These are phyloP conservation scores for Dillenia suffruticosa DNA, from an alignment of 164 flowering plant species.

Conservation along the genomic window DNA sequence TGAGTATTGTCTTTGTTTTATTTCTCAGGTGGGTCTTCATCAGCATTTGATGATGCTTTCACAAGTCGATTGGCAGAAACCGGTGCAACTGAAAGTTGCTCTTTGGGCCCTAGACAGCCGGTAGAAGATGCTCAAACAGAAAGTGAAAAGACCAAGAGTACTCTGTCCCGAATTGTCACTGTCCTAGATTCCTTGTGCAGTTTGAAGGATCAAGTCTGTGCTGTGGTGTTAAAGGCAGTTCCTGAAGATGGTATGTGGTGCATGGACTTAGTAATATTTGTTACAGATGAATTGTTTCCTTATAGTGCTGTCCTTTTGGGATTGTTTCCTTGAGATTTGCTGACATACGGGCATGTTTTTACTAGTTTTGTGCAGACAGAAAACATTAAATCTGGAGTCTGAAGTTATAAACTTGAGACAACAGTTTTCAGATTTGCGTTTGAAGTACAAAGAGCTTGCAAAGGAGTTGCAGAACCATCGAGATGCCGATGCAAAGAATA, in stretches of 20 bases:
- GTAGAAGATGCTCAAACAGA: constrained; percentile 30
- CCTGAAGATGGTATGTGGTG: constrained; percentile 52
- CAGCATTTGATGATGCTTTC: constrained; percentile 46
- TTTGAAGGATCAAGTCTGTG: constrained; percentile 40
- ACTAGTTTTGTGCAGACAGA: constrained; percentile 43
- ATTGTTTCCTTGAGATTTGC: constrained; percentile 5
- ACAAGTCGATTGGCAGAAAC: constrained; percentile 66
- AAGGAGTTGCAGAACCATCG: constrained; percentile 44
- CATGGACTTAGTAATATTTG: not conserved
- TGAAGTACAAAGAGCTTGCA: constrained; percentile 55
- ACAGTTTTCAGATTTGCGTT: constrained; percentile 52
- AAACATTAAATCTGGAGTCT: constrained; percentile 25
- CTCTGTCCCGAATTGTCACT: constrained; percentile 41
- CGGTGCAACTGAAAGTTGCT: constrained; percentile 87
- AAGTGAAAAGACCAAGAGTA: constrained; percentile 26
- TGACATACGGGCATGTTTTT: constrained; percentile 1
- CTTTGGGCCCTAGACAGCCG: constrained; percentile 26
- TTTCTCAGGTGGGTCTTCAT: constrained; percentile 42
- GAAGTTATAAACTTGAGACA: constrained; percentile 58
- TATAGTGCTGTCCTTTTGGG: not conserved
- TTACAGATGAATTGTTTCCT: not conserved
- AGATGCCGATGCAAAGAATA: constrained; percentile 62
- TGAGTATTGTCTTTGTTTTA: constrained; percentile 1
- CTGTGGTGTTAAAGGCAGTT: constrained; percentile 30
- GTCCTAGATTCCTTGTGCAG: constrained; percentile 49